A percentile compares a stretch with the other conserved stretches of the same genome.
Evolutionary conservation across 306 rosid species (phyloP).

Genomic region (Trifolium fragiferum): DNA sequence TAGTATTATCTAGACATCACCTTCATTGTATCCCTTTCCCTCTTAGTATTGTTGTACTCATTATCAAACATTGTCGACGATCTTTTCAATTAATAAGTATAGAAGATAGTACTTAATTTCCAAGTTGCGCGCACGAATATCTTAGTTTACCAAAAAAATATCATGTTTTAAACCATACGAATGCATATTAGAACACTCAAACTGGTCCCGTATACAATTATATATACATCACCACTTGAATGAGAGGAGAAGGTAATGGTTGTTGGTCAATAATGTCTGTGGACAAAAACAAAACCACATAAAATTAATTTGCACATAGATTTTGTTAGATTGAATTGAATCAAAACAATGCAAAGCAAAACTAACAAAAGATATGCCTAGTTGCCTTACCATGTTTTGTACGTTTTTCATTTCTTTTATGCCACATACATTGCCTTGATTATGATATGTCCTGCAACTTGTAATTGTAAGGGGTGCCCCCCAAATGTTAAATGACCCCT

Average conservation of each 20-base stretch:
- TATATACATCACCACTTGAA: not conserved
- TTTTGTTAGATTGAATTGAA: not conserved
- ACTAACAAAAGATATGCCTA: not conserved
- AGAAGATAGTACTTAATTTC: too few species aligned
- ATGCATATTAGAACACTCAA: too few species aligned
- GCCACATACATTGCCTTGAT: not conserved
- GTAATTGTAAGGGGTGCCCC: not conserved
- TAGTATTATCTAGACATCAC: too few species aligned
- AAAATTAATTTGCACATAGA: not conserved
- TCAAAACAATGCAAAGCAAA: not conserved
- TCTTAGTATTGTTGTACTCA: too few species aligned
- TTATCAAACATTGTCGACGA: too few species aligned
- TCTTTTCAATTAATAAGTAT: too few species aligned
- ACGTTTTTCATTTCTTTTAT: not conserved
- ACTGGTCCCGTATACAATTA: not conserved
- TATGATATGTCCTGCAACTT: not conserved
- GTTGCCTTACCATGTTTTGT: not conserved
- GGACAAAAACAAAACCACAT: constrained; percentile 1
- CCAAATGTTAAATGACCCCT: not conserved
- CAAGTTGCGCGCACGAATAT: too few species aligned
- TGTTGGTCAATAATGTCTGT: not conserved
- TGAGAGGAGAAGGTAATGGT: not conserved
- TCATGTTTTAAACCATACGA: too few species aligned
- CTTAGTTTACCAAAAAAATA: too few species aligned
- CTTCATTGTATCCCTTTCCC: too few species aligned